Evolutionary conservation across 441 rosid species (phyloP).

Genomic region (Eruca vesicaria): DNA sequence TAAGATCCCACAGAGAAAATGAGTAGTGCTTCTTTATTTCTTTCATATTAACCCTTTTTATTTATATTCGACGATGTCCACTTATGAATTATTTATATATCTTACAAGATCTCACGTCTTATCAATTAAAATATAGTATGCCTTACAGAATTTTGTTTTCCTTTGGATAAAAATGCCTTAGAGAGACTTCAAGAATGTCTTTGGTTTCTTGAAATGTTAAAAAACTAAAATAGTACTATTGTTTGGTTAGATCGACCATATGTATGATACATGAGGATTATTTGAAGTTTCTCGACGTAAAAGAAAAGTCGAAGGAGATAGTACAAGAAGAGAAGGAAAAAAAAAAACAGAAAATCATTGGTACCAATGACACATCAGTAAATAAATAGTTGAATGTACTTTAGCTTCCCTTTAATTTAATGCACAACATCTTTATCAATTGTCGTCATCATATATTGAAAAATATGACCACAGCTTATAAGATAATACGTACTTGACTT

Average conservation of each 20-base stretch:
- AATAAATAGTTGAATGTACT: slow-evolving; percentile 31
- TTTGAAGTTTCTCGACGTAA: neutral
- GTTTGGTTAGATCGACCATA: slow-evolving; percentile 26
- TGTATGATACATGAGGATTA: slow-evolving; percentile 3
- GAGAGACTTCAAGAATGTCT: slow-evolving; percentile 19
- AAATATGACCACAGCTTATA: slow-evolving; percentile 22
- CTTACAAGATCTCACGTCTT: slow-evolving; percentile 16
- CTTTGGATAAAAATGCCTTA: neutral
- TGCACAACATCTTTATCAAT: slow-evolving; percentile 24
- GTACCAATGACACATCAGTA: slow-evolving; percentile 4
- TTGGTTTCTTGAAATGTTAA: slow-evolving; percentile 12
- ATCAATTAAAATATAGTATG: slow-evolving; percentile 4
- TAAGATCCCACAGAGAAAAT: slow-evolving; percentile 16
- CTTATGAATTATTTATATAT: neutral
- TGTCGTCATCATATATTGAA: slow-evolving; percentile 26
- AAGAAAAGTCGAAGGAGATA: neutral
- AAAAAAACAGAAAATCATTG: slow-evolving; percentile 5
- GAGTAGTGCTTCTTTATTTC: slow-evolving; percentile 15
- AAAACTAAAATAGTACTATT: neutral
- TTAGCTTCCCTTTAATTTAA: slow-evolving; percentile 25
- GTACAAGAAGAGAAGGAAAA: slow-evolving; percentile 12
- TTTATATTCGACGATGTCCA: neutral
- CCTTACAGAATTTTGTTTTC: neutral
- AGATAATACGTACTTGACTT: slow-evolving; percentile 11
- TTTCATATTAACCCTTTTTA: neutral